These are phyloP conservation scores for Phytophthora europaea DNA, from an alignment of 352 stramenopile species.

Conservation along the genomic window DNA sequence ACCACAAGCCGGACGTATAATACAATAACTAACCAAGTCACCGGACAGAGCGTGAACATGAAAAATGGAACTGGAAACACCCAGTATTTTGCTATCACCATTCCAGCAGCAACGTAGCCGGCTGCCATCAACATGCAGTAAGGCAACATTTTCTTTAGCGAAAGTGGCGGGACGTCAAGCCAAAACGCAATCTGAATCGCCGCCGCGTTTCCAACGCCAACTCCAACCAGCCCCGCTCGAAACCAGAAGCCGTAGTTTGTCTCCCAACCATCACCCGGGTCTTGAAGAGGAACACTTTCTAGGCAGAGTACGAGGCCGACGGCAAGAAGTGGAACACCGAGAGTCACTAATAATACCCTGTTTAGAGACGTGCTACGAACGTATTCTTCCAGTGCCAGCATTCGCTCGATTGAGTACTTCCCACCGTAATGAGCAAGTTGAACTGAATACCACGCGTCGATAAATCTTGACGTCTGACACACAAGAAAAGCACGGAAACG, in stretches of 20 bases:
- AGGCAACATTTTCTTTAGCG: conserved; percentile 13
- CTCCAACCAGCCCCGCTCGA: conserved; percentile 17
- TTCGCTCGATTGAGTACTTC: conserved; percentile 34
- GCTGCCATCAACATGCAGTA: conserved; percentile 16
- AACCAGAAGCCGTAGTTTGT: conserved; percentile 37
- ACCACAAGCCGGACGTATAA: conserved; percentile 21
- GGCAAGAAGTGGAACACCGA: conserved; percentile 17
- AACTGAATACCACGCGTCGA: conserved; percentile 7
- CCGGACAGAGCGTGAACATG: conserved; percentile 16
- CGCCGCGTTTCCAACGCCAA: conserved; percentile 17
- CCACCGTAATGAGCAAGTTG: conserved; percentile 31
- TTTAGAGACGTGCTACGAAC: conserved; percentile 15
- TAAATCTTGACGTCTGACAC: not conserved
- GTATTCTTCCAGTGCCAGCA: conserved; percentile 39
- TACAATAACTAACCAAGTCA: conserved; percentile 17
- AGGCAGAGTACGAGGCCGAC: conserved; percentile 25
- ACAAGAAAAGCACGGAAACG: not conserved
- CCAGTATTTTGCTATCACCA: conserved; percentile 22
- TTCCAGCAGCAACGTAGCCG: conserved; percentile 20
- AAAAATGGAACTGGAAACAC: conserved; percentile 37
- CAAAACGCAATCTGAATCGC: conserved; percentile 22
- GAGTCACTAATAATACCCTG: conserved; percentile 19
- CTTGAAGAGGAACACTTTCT: conserved; percentile 33
- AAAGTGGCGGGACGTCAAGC: conserved; percentile 22
- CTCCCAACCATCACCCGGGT: conserved; percentile 24